Conservation (phyloP, 2,329 filamentous ascomycete species). For the Amauroascus niger region DNA sequence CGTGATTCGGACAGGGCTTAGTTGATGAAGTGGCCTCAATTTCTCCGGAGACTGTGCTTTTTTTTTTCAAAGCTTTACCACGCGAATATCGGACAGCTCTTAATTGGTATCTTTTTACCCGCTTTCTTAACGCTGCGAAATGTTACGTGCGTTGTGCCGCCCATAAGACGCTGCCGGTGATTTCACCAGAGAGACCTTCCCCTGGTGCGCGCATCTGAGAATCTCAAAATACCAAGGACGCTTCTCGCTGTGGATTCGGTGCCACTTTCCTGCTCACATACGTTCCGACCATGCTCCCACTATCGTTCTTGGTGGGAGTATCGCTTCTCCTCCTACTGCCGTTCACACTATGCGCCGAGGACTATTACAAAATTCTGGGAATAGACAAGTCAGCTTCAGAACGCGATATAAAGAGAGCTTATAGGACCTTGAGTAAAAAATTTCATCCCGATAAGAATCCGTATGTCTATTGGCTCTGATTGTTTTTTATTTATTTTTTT, state of each 20-base stretch:
- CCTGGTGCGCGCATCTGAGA: not conserved
- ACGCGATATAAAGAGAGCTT: slow-evolving; percentile 85
- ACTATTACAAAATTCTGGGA: slow-evolving; percentile 61
- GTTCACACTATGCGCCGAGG: slow-evolving; percentile 35
- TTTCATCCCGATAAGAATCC: slow-evolving; percentile 98
- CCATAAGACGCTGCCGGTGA: not conserved
- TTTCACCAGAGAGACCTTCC: not conserved
- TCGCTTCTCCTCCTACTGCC: slow-evolving; percentile 31
- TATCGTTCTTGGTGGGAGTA: slow-evolving; percentile 27
- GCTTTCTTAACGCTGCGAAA: not conserved
- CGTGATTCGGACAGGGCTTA: not conserved
- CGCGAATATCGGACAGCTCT: not conserved
- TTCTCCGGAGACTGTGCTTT: not conserved
- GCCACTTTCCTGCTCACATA: not conserved
- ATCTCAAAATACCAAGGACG: not conserved
- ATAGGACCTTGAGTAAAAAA: slow-evolving; percentile 85
- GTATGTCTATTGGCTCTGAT: too few relatives aligned
- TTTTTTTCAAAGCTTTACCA: not conserved
- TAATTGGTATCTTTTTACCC: too few relatives aligned
- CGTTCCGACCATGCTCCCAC: slow-evolving; percentile 26
- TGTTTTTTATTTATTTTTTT: not conserved
- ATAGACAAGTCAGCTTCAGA: slow-evolving; percentile 71
- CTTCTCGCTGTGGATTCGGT: not conserved
- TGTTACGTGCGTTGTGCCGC: slow-evolving; percentile 1
- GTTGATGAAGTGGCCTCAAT: not conserved